A percentile compares a stretch with the other conserved stretches of the same genome.
Evolutionary conservation across 805 yeast genomes (phyloP).

Genomic region (Babjeviella inositovora): DNA sequence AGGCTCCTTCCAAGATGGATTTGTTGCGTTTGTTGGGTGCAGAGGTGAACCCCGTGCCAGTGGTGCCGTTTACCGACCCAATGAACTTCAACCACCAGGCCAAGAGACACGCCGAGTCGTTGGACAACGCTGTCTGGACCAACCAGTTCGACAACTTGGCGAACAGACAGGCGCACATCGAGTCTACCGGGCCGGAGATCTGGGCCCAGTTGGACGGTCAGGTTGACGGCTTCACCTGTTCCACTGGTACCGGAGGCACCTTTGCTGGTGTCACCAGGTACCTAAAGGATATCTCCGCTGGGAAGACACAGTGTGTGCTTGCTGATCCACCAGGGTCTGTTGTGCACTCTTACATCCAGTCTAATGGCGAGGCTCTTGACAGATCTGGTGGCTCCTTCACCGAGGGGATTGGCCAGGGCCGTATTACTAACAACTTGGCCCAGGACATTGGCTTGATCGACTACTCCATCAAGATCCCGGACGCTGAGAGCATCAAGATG

Average conservation of each 20-base stretch:
- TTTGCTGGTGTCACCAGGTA: slow-evolving; percentile 76
- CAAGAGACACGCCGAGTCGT: slow-evolving; percentile 59
- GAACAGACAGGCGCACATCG: slow-evolving; percentile 77
- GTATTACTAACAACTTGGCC: slow-evolving; percentile 70
- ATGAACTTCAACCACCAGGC: slow-evolving; percentile 82
- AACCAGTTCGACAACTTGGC: slow-evolving; percentile 84
- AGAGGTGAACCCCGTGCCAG: slow-evolving; percentile 81
- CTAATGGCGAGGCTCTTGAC: slow-evolving; percentile 51
- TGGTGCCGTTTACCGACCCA: slow-evolving; percentile 69
- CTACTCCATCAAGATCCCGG: slow-evolving; percentile 68
- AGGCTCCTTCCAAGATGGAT: slow-evolving; percentile 66
- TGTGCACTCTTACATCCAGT: slow-evolving; percentile 59
- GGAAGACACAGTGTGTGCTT: slow-evolving; percentile 43
- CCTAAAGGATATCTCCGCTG: slow-evolving; percentile 52
- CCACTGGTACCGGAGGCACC: slow-evolving; percentile 91
- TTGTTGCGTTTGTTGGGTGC: slow-evolving; percentile 67
- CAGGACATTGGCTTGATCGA: slow-evolving; percentile 63
- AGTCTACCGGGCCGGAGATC: slow-evolving; percentile 86
- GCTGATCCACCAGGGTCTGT: slow-evolving; percentile 95
- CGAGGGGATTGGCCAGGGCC: slow-evolving; percentile 93
- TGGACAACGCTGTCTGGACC: slow-evolving; percentile 81
- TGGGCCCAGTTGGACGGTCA: slow-evolving; percentile 72
- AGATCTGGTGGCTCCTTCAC: slow-evolving; percentile 79
- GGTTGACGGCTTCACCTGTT: slow-evolving; percentile 76
- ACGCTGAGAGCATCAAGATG: slow-evolving; percentile 72